Evolutionary conservation across 768 basidiomycete genomes (phyloP).

Genomic region (Crucibulum laeve): DNA sequence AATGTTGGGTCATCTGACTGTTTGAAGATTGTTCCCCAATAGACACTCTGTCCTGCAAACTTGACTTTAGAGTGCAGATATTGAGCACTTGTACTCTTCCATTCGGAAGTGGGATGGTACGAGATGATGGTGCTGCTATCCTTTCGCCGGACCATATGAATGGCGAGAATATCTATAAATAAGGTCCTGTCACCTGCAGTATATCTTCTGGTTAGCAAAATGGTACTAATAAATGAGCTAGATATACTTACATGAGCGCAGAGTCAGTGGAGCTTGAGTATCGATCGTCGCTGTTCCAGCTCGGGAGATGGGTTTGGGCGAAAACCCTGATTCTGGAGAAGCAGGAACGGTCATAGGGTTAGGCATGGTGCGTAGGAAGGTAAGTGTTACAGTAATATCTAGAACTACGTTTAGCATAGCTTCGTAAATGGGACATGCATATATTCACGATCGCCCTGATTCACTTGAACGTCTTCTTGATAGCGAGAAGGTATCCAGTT

Average conservation of each 20-base stretch:
- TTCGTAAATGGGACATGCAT: neutral
- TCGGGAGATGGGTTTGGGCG: conserved; percentile 9
- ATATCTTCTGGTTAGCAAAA: neutral
- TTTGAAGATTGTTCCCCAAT: conserved; percentile 36
- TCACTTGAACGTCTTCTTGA: conserved; percentile 37
- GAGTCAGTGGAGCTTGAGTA: conserved; percentile 29
- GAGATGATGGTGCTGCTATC: conserved; percentile 42
- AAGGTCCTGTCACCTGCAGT: conserved; percentile 23
- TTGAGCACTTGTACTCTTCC: conserved; percentile 28
- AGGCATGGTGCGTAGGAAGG: conserved; percentile 32
- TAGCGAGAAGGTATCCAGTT: conserved; percentile 66
- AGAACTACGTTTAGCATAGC: neutral
- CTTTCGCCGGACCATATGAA: conserved; percentile 35
- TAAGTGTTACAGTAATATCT: conserved; percentile 54
- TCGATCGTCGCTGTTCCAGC: conserved; percentile 22
- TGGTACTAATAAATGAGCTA: neutral
- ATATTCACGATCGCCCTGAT: conserved; percentile 44
- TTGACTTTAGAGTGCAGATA: conserved; percentile 36
- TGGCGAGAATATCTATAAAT: conserved; percentile 36
- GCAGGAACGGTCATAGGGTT: conserved; percentile 9
- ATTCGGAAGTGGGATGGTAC: conserved; percentile 31
- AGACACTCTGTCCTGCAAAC: conserved; percentile 34
- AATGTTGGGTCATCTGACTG: conserved; percentile 49
- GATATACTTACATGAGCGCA: conserved; percentile 13
- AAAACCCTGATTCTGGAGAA: conserved; percentile 5